Evolutionary conservation across 2,329 filamentous ascomycete species (phyloP), one percentile per base, ranked within the genome.

Genomic region (Colletotrichum gloeosporioides): DNA sequence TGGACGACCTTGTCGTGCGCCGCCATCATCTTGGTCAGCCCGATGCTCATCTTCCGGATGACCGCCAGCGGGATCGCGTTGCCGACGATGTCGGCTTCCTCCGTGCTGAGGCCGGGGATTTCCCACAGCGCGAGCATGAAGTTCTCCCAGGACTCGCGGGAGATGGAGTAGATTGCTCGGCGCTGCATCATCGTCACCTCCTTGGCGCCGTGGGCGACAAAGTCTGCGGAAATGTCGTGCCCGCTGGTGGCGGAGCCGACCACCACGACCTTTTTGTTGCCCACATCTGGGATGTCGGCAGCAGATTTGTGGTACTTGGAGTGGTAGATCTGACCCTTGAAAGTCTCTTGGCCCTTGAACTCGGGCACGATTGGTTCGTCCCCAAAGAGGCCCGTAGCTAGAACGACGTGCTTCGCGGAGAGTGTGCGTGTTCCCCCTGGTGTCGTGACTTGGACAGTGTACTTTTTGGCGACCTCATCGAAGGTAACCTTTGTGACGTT

Each of bases 141-240:
- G 1, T 87, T 81, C 2, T 86, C 86, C 55, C 85, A 85, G 5
- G 53, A 71, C 64, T 87, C 84, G 16, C 83, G 84, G 1, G 86
- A 87, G 31, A 90, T 84, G 13, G 90, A 87, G 79, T 88, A 90
- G 4, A 88, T 91, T 3, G 85, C 86, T 10, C 84, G 83, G 10
- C 89, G 87, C 80, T 92, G 90, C 3, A 92, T 79, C 86, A 92
- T 88, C 5, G 89, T 89, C 3, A 90, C 88, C 25, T 86, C 81
- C 3, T 75, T 78, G 7, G 87, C 87, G 2, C 89, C 89, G 39
- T 87, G 85, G 67, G 89, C 85, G 64, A 85, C 84, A 77, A 85
- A 90, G 78, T 90, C 87, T 78, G 89, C 86, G 0, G 88, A 87
- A 64, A 90, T 88, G 68, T 90, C 88, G 71, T 90, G 88, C 0